Conservation (phyloP, 371 early-diverging fungal genomes). For the Zychaea mexicana region DNA sequence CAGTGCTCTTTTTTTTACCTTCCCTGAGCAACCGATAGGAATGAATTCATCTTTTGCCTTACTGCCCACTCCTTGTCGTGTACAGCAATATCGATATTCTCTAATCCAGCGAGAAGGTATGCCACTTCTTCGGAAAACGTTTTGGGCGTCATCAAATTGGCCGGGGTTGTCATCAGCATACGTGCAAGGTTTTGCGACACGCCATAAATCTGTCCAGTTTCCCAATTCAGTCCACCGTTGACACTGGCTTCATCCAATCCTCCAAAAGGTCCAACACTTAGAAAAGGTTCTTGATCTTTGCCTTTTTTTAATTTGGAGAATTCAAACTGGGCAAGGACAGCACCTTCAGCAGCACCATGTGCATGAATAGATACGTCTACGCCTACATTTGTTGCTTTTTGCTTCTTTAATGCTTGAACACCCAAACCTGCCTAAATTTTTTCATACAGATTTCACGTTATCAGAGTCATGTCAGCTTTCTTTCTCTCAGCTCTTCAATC, state of each 20-base stretch:
- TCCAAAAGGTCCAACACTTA: constrained; percentile 27
- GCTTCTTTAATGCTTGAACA: constrained; percentile 64
- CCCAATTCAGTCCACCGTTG: constrained; percentile 39
- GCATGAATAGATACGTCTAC: constrained; percentile 62
- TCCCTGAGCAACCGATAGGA: constrained; percentile 91
- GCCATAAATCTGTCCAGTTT: constrained; percentile 71
- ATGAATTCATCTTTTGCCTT: constrained; percentile 89
- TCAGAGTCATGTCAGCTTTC: not conserved
- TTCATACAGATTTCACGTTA: not conserved
- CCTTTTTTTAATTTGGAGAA: constrained; percentile 67
- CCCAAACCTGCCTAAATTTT: constrained; percentile 63
- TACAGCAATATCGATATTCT: constrained; percentile 73
- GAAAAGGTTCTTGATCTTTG: constrained; percentile 13
- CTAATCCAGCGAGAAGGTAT: constrained; percentile 54
- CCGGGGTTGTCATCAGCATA: constrained; percentile 90
- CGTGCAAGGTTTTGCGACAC: constrained; percentile 93
- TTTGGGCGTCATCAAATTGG: constrained; percentile 95
- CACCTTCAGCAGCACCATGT: constrained; percentile 78
- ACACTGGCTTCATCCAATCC: not conserved
- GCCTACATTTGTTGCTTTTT: constrained; percentile 55
- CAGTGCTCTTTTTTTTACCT: constrained; percentile 23
- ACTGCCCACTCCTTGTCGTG: constrained; percentile 81
- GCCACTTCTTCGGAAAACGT: constrained; percentile 74
- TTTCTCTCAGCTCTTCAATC: not conserved
- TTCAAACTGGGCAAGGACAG: constrained; percentile 65